Evolutionary conservation across 139 green algal species (phyloP).

Genomic region (Chlorella sp.): DNA sequence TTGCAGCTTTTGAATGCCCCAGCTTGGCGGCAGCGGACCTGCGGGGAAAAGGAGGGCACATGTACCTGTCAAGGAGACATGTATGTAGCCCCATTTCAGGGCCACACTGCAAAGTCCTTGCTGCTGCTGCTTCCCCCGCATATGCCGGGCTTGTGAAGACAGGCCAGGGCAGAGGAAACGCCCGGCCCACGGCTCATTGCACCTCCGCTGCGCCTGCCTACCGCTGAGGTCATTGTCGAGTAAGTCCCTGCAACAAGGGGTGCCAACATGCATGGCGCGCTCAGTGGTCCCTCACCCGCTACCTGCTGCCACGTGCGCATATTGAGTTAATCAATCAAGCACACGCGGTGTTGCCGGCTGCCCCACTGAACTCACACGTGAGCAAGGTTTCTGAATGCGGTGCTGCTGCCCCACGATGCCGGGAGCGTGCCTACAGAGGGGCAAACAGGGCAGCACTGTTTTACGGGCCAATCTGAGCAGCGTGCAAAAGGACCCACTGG

Average conservation of each 20-base stretch:
- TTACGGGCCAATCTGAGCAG: too few relatives aligned
- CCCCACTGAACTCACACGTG: neutral
- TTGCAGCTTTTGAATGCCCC: neutral
- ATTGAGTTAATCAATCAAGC: neutral
- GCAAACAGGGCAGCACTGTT: too few relatives aligned
- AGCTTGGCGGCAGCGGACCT: neutral
- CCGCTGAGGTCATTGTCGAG: neutral
- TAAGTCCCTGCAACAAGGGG: neutral
- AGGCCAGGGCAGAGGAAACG: too few relatives aligned
- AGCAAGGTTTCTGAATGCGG: neutral
- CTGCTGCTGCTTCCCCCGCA: too few relatives aligned
- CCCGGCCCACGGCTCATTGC: too few relatives aligned
- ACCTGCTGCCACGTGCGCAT: neutral
- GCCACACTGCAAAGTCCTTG: too few relatives aligned
- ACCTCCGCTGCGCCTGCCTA: neutral
- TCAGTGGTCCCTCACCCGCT: too few relatives aligned
- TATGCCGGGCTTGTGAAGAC: too few relatives aligned
- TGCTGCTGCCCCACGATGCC: neutral
- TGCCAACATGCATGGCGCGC: neutral
- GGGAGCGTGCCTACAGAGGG: neutral
- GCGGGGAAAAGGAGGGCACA: neutral
- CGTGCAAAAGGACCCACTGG: too few relatives aligned
- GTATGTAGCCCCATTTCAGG: too few relatives aligned
- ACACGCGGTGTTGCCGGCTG: too few relatives aligned
- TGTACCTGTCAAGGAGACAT: too few relatives aligned